Evolutionary conservation across 2,329 filamentous ascomycete genomes (phyloP), one percentile per base, ranked within the genome.

Genomic region (Aspergillus amoenus): DNA sequence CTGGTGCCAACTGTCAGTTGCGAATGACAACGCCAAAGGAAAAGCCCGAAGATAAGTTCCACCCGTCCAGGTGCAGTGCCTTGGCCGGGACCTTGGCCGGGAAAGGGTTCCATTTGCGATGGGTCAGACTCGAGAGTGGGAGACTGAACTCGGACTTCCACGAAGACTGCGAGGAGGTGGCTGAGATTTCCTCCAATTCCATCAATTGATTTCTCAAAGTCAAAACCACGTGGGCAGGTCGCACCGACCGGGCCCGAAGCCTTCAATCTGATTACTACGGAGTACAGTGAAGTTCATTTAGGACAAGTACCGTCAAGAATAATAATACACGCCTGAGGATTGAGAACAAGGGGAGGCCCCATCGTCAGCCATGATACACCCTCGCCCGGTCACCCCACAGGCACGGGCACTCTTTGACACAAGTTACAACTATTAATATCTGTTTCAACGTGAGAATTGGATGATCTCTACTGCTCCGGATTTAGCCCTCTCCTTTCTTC

Each of bases 1-100:
- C 34, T 24, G 21, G 3, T 47, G 44, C 27, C 51, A 53, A 53
- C 51, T 53, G 51, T 53, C 51, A 47, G 12, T 55, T 18, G 41
- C 13, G 34, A 34, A 21, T 42, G 40, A 44, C 34, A 48, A 9
- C 27, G 9, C 27, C 27, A 30, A 12, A 22, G 5, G 52, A 17
- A 39, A n/a, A 37, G 34, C 5, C 34, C 13, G 34, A 37, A n/a
- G 34, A 37, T 37, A 37, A n/a, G 12, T 37, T 5, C 27, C 27
- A 30, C 8, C 27, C 27, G 27, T 30, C 27, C 27, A 30, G 27
- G 27, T 37, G 13, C 34, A 37, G 11, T 45, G 8, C 18, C 37
- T 21, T 21, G 21, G 21, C 21, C 3, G 21, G 21, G 21, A 24
- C 24, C 24, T 34, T 43, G 15, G 21, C 48, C 52, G 18, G 37